phyloP scores from a whole-genome alignment of 331 rosid species.

The Stylosanthes scabra region DNA sequence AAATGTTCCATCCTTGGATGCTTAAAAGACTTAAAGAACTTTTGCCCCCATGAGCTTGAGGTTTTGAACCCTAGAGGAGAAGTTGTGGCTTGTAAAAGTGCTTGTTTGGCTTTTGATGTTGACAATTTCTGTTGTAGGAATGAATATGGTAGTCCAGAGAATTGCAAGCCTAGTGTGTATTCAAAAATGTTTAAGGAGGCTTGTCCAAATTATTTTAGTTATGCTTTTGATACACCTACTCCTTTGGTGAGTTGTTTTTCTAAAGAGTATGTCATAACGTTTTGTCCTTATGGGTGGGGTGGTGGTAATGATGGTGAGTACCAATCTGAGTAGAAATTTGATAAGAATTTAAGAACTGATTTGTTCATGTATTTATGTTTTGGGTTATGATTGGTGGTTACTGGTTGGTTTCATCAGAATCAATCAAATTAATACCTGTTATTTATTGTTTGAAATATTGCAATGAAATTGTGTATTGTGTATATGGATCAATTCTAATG shows the following conservation, averaged over 20 bases:
- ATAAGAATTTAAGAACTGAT: too few relatives aligned
- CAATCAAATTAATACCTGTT: slow-evolving; percentile 29
- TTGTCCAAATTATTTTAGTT: slow-evolving; percentile 78
- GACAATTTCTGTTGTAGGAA: slow-evolving; percentile 83
- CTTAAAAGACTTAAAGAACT: slow-evolving; percentile 52
- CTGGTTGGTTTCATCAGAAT: slow-evolving; percentile 5
- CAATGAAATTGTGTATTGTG: neutral
- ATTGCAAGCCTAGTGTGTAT: slow-evolving; percentile 72
- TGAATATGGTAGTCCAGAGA: slow-evolving; percentile 61
- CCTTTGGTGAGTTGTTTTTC: slow-evolving; percentile 74
- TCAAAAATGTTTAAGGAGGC: slow-evolving; percentile 81
- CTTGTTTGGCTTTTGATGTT: slow-evolving; percentile 74
- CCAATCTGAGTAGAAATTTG: slow-evolving; percentile 28
- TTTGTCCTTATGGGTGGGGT: slow-evolving; percentile 81
- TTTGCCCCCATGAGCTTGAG: slow-evolving; percentile 70
- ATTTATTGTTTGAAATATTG: slow-evolving; percentile 6
- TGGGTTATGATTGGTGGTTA: too few relatives aligned
- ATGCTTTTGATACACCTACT: slow-evolving; percentile 76
- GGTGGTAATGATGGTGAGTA: slow-evolving; percentile 23
- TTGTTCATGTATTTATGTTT: slow-evolving; percentile 3
- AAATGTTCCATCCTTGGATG: slow-evolving; percentile 70
- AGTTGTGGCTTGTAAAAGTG: slow-evolving; percentile 88
- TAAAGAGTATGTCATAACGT: slow-evolving; percentile 58
- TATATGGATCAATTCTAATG: neutral
- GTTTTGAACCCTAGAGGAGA: slow-evolving; percentile 55